phyloP scores from a whole-genome alignment of 2,329 filamentous ascomycete genomes.

The Colletotrichum caudatum region DNA sequence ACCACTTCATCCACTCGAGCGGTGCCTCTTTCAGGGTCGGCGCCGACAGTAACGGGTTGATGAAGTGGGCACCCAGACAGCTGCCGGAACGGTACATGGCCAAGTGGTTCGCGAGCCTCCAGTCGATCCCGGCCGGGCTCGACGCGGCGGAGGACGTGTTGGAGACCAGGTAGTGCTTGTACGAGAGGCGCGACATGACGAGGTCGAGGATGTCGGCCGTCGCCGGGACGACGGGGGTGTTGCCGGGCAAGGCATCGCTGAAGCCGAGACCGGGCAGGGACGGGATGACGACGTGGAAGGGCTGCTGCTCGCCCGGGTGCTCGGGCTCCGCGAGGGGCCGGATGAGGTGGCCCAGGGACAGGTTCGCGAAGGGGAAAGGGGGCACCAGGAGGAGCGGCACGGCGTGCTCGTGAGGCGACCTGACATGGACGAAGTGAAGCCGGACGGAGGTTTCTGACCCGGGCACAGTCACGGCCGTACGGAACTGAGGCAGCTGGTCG shows the following conservation, averaged over 20 bases:
- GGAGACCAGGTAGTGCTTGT: constrained; percentile 68
- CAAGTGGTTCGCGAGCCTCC: constrained; percentile 61
- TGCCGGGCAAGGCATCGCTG: constrained; percentile 69
- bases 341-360: constrained; percentile 69
- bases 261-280: constrained; percentile 76
- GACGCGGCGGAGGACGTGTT: constrained; percentile 62
- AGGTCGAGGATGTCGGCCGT: constrained; percentile 68
- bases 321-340: constrained; percentile 66
- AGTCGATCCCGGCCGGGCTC: constrained; percentile 64
- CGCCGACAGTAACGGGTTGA: constrained; percentile 65
- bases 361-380: constrained; percentile 73
- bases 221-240: constrained; percentile 61
- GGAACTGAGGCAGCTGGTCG: constrained; percentile 70
- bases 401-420: constrained; percentile 64
- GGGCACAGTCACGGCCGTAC: constrained; percentile 63
- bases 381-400: constrained; percentile 75
- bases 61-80: constrained; percentile 71
- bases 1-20: constrained; percentile 67
- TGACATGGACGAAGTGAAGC: constrained; percentile 74
- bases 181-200: constrained; percentile 72
- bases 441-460: constrained; percentile 59
- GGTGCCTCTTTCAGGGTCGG: constrained; percentile 61
- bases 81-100: constrained; percentile 60
- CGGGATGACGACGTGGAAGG: constrained; percentile 76
- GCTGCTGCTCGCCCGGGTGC: constrained; percentile 56